Base-by-base conservation (phyloP, 805 yeast species). In the Wickerhamiella vanderwaltii region DNA sequence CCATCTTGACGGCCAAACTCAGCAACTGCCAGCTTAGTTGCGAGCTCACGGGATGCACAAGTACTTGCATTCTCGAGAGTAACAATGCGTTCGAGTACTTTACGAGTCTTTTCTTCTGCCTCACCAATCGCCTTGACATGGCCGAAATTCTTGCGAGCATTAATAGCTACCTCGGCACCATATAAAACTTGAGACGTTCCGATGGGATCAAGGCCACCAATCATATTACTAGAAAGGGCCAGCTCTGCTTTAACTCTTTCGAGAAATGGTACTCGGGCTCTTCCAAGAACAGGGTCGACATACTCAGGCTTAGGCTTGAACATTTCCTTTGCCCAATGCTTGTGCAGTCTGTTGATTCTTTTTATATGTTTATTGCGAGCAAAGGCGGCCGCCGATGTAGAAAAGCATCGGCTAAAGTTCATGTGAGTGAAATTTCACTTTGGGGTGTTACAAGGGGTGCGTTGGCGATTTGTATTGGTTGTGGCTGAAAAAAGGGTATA, bases 251-350 rank as follows among this genome's bases (percentile, higher is more conserved):
- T 66, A 42, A 86, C 64, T 60, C 95, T 73, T 34, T 62, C 60
- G 35, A 86, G 62, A 53, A 87, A 86, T 6, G 81, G 76, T 45
- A 76, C 76, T 39, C 71, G 63, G 4, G 73, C 61, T 43, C 68
- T 69, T 7, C 96, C 96, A 41, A 86, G 68, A 4, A 87, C 94
- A 1, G 96, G 96, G 60, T 87, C 96, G 23, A 81, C 71, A 41
- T 62, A 50, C 33, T 46, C 57, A n/a, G 53, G 49, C 35, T 49
- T 43, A 6, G 46, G 46, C 16, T 38, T 39, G 43, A 52, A 46
- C 45, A 52, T 39, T 44, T 52, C 53, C 43, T 51, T 47, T 6
- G 56, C 56, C 56, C 56, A 52, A 41, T 52, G 56, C 44, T 52
- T 52, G 39, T 52, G 56, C 42, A 52, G 44, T 15, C 54, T 42